Evolutionary conservation across 2,329 filamentous ascomycete genomes (phyloP), one percentile per base, ranked within the genome.

Genomic region (Ambrosiella xylebori): DNA sequence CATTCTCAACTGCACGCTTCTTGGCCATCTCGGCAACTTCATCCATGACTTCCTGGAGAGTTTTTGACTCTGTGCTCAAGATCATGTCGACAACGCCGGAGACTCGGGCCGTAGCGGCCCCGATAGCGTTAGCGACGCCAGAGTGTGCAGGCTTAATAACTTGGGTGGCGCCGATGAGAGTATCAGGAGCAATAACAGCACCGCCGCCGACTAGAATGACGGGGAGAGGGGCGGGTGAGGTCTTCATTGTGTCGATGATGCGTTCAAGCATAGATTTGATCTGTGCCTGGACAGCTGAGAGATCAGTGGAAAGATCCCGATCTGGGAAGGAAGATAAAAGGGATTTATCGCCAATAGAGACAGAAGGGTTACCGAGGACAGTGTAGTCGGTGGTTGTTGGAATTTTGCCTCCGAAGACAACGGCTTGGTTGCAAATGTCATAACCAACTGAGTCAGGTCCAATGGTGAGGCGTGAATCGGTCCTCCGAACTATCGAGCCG

Each of bases 161-260:
- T 38, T 68, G 70, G 60, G 76, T 78, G 7, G 79, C 79, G 1
- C 80, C 80, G 38, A 69, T 68, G 0, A 84, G 68, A n/a, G 72
- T 66, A 40, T 77, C 70, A 0, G 79, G 79, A 0, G 77, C 75
- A 49, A 84, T 73, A 8, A 83, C 70, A 1, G 80, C 78, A 3
- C 81, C 81, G 0, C 81, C 81, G 7, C 81, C 81, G 0, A 85
- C 81, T 0, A 84, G 74, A 0, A 84, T 66, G 0, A 84, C 79
- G 0, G 78, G 75, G 0, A 82, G 61, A 39, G 80, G 75, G n/a
- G 75, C 74, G 0, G 78, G 76, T 0, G 79, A 80, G 0, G 76
- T 80, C 64, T 84, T 84, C 74, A 82, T 81, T 1, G 71, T 77
- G 64, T 84, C 80, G 35, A 83, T 75, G 1, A 76, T 71, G 17